These are phyloP conservation scores for Haplosporangium gracile DNA, from an alignment of 192 early-diverging fungal species.

Conservation along the genomic window DNA sequence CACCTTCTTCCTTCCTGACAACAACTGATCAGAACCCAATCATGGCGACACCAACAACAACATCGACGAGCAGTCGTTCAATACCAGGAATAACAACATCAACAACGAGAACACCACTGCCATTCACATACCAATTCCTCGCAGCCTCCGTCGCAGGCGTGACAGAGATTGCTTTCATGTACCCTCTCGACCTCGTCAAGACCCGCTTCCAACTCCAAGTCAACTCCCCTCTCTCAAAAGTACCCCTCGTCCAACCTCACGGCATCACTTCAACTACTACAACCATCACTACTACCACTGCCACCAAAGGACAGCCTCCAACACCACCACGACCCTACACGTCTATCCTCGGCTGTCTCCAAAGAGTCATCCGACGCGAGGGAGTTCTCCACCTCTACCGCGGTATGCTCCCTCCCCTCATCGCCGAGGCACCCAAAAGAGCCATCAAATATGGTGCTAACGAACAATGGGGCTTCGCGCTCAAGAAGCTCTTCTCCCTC, in stretches of 20 bases:
- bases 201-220: slow-evolving; percentile 86
- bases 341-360: slow-evolving; percentile 87
- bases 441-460: slow-evolving; percentile 96
- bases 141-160: slow-evolving; percentile 82
- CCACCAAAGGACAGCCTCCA: background rate
- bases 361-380: slow-evolving; percentile 89
- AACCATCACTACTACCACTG: background rate
- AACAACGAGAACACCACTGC: slow-evolving; percentile 56
- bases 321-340: slow-evolving; percentile 74
- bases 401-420: slow-evolving; percentile 90
- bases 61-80: background rate
- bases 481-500: slow-evolving; percentile 78
- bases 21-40: background rate
- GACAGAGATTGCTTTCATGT: slow-evolving; percentile 89
- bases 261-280: background rate
- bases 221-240: background rate
- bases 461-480: slow-evolving; percentile 78
- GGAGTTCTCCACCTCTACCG: slow-evolving; percentile 79
- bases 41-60: background rate
- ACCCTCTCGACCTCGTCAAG: slow-evolving; percentile 94
- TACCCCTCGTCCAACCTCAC: background rate
- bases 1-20: background rate
- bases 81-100: background rate
- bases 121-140: slow-evolving; percentile 79
- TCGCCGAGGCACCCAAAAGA: slow-evolving; percentile 94